A percentile compares a stretch with the other conserved stretches of the same genome.
These are phyloP conservation scores for Sporobolomyces roseus DNA, from an alignment of 768 basidiomycete species.

Conservation along the genomic window DNA sequence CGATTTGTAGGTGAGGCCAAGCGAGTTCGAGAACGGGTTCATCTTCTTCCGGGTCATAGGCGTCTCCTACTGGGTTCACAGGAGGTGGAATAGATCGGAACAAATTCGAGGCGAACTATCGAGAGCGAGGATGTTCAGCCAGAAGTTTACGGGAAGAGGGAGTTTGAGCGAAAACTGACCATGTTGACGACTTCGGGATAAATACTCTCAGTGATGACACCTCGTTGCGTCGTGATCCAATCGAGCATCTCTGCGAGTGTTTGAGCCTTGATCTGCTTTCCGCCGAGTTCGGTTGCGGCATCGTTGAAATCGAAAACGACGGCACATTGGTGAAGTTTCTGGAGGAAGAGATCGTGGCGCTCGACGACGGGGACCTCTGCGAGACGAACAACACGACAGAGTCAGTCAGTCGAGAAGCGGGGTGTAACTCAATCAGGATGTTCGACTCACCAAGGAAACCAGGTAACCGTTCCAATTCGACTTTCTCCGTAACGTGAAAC, in stretches of 20 bases:
- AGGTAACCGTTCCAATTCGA: constrained; percentile 90
- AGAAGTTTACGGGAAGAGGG: neutral
- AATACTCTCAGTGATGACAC: constrained; percentile 91
- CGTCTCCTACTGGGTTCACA: constrained; percentile 95
- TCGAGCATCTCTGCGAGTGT: constrained; percentile 98
- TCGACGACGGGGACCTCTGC: constrained; percentile 84
- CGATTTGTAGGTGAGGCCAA: constrained; percentile 98
- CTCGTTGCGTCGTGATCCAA: constrained; percentile 93
- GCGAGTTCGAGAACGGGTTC: constrained; percentile 98
- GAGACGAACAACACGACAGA: neutral
- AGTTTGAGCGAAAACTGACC: constrained; percentile 57
- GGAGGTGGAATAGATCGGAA: constrained; percentile 99
- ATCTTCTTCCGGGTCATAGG: constrained; percentile 98
- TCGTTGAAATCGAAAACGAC: constrained; percentile 99
- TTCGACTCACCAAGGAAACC: constrained; percentile 71
- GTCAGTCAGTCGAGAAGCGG: neutral
- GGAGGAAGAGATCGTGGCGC: constrained; percentile 84
- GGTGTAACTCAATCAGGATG: neutral
- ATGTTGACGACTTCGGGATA: constrained; percentile 99
- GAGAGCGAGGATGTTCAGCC: neutral
- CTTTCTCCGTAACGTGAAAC: constrained; percentile 91
- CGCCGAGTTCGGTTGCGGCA: constrained; percentile 86
- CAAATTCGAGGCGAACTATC: constrained; percentile 91
- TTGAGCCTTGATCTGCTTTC: constrained; percentile 98
- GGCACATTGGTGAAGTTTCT: constrained; percentile 90